Conservation (phyloP, 768 basidiomycete genomes). For the Xerocomellus amylosporus region DNA sequence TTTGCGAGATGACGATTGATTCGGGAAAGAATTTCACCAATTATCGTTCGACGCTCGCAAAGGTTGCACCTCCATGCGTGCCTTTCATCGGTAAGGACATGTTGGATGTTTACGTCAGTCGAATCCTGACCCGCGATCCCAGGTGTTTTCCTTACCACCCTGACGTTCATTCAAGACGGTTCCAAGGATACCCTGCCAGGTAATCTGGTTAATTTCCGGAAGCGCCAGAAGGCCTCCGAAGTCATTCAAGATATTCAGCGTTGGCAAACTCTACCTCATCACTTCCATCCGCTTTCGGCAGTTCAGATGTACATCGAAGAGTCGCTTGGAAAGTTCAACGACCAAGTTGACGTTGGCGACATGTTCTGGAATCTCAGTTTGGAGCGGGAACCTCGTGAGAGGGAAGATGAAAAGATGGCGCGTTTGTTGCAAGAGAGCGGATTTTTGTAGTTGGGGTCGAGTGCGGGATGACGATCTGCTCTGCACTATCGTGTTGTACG, state of each 20-base stretch:
- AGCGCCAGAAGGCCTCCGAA: constrained; percentile 93
- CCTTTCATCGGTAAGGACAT: constrained; percentile 83
- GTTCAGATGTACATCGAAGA: constrained; percentile 79
- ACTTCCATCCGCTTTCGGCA: constrained; percentile 63
- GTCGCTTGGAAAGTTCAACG: constrained; percentile 66
- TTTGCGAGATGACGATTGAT: constrained; percentile 88
- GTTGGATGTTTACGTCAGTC: neutral
- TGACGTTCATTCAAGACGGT: constrained; percentile 98
- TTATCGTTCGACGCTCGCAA: constrained; percentile 80
- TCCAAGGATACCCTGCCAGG: constrained; percentile 81
- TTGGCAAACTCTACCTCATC: constrained; percentile 91
- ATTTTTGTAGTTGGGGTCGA: constrained; percentile 52
- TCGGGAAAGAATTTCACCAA: constrained; percentile 93
- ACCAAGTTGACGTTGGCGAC: constrained; percentile 67
- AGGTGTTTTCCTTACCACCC: constrained; percentile 94
- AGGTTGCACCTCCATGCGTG: constrained; percentile 88
- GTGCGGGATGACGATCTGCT: constrained; percentile 1
- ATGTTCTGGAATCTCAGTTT: constrained; percentile 84
- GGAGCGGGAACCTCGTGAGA: constrained; percentile 87
- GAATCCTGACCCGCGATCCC: constrained; percentile 2
- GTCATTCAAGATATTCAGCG: constrained; percentile 96
- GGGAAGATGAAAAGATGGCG: constrained; percentile 97
- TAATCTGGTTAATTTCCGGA: constrained; percentile 89
- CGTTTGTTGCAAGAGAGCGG: constrained; percentile 84
- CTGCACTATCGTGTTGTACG: constrained; percentile 22